These are phyloP conservation scores for Kluyveromyces lactis DNA, from an alignment of 805 yeast species.

Conservation along the genomic window DNA sequence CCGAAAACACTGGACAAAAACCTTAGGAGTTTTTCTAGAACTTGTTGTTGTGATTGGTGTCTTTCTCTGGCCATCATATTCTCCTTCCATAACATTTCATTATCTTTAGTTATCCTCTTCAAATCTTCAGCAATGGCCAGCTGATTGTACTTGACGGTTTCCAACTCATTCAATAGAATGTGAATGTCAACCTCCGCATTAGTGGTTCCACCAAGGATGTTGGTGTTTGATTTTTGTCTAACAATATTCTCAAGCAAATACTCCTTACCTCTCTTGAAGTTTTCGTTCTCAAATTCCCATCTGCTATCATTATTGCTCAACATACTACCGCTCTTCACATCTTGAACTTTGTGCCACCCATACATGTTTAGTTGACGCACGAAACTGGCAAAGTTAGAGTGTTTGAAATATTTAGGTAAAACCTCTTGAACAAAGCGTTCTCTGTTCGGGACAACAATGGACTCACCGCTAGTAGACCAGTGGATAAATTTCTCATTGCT, in stretches of 20 bases:
- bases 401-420: slow-evolving; percentile 89
- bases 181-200: slow-evolving; percentile 9
- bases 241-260: slow-evolving; percentile 80
- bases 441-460: slow-evolving; percentile 76
- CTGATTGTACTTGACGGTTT: slow-evolving; percentile 70
- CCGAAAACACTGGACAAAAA: slow-evolving; percentile 65
- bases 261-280: slow-evolving; percentile 68
- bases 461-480: slow-evolving; percentile 81
- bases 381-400: slow-evolving; percentile 89
- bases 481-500: slow-evolving; percentile 59
- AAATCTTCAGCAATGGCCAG: slow-evolving; percentile 76
- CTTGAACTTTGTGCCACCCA: slow-evolving; percentile 99
- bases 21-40: slow-evolving; percentile 77
- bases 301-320: slow-evolving; percentile 59
- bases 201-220: slow-evolving; percentile 15
- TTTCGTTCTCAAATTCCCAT: slow-evolving; percentile 83
- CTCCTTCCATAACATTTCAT: slow-evolving; percentile 87
- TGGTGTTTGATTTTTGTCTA: slow-evolving; percentile 47
- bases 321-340: slow-evolving; percentile 68
- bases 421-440: slow-evolving; percentile 75
- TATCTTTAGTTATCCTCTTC: slow-evolving; percentile 74
- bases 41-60: slow-evolving; percentile 77
- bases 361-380: slow-evolving; percentile 97
- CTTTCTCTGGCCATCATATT: slow-evolving; percentile 75
- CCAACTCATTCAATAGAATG: slow-evolving; percentile 57